Evolutionary conservation across 176 grass and related monocot species (phyloP), one percentile per base, ranked within the genome.

Genomic region (Puya raimondii): DNA sequence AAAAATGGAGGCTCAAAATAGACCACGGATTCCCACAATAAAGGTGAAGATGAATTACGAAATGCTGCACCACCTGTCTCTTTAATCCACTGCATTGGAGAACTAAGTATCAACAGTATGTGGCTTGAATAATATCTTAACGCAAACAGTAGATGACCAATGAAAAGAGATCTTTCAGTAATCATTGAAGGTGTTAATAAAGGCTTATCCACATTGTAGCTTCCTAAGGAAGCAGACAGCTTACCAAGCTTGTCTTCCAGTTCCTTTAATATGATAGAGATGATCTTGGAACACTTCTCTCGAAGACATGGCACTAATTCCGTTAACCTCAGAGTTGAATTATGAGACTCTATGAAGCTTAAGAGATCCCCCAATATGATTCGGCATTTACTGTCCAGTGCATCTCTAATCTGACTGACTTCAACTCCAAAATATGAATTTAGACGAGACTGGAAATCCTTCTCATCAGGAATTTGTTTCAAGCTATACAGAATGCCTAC

Each of bases 321-420:
- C 72, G 84, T 90, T 47, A 93, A 76, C 76, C 94, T 93, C 2
- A 72, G 63, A 72, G 70, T 76, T 72, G 94, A 93, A 87, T 93
- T 99, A 64, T 88, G 85, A 49, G 94, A 99, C 76, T 93, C 94
- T 59, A 99, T 83, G 79, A 93, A 99, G 70, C 82, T 80, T 64
- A 99, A 75, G 50, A 93, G 75, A 74, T 99, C 94, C 63, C 92
- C 94, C 50, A 99, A 81, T 84, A 93, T 99, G 71, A 53, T 79
- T 70, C 84, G 84, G 74, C 94, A 99, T 90, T 99, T 99, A 69
- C 71, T 88, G 53, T 99, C 94, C 69, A 88, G 72, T 84, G 83
- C 89, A 87, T 81, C 77, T 80, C 82, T 90, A 57, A 99, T 90
- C 67, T 76, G 64, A 52, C 78, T 99, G 83, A 99, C 94, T 81